Evolutionary conservation across 768 basidiomycete species (phyloP).

Genomic region (Gloeophyllum trabeum): DNA sequence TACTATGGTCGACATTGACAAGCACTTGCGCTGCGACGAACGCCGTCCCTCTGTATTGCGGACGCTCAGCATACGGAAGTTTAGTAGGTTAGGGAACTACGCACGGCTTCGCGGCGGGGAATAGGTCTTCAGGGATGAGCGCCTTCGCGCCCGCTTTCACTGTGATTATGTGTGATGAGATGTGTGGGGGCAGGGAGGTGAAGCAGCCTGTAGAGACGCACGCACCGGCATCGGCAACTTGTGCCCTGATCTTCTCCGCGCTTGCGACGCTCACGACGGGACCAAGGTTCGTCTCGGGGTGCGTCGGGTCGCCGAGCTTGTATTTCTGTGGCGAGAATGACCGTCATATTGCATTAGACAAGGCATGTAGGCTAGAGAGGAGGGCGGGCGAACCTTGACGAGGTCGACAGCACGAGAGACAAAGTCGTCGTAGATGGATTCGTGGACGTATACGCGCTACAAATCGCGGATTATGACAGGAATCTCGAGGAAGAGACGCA

Average conservation of each 20-base stretch:
- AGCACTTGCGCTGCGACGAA: conserved; percentile 90
- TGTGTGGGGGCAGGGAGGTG: too few relatives aligned
- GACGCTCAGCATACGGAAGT: conserved; percentile 1
- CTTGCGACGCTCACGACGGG: conserved; percentile 88
- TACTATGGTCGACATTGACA: conserved; percentile 80
- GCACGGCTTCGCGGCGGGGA: conserved; percentile 59
- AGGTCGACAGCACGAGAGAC: conserved; percentile 61
- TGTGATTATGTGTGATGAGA: conserved; percentile 14
- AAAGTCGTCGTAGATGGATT: conserved; percentile 70
- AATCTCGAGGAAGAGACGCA: background rate
- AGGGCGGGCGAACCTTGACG: conserved; percentile 48
- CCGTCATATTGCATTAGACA: background rate
- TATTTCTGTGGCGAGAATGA: conserved; percentile 39
- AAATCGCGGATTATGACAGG: background rate
- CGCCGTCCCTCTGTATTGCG: conserved; percentile 60
- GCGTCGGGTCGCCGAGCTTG: conserved; percentile 79
- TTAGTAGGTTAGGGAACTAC: conserved; percentile 12
- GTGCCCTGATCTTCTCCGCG: conserved; percentile 76
- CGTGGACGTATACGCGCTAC: conserved; percentile 90
- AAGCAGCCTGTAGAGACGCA: background rate
- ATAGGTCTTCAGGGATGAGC: conserved; percentile 57
- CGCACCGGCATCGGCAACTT: conserved; percentile 75
- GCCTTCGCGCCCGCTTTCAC: conserved; percentile 72
- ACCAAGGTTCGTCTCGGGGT: conserved; percentile 67
- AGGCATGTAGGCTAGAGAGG: too few relatives aligned